phyloP scores from a whole-genome alignment of 305 asterid genomes.

The Solanum hybrid region DNA sequence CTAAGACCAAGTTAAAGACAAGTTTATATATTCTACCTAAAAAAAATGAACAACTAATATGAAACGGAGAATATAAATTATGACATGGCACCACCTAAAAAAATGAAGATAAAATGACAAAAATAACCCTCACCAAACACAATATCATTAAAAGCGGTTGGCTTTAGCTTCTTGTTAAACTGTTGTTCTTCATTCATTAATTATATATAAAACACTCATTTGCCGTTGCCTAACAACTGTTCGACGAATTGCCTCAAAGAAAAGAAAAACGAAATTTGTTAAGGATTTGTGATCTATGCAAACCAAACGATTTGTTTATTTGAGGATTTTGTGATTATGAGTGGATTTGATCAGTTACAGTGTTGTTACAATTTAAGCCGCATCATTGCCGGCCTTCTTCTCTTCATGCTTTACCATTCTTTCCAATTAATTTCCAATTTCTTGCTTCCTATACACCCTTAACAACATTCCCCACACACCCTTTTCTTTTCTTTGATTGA shows the following conservation, averaged over 20 bases:
- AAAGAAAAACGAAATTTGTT: neutral
- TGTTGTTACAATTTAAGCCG: constrained; percentile 60
- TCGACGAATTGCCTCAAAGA: neutral
- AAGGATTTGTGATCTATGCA: constrained; percentile 40
- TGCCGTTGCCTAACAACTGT: neutral
- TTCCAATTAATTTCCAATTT: constrained; percentile 31
- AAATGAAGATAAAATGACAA: neutral
- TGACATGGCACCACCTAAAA: neutral
- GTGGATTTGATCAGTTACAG: constrained; percentile 58
- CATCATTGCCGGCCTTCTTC: constrained; percentile 67
- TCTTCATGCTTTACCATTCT: constrained; percentile 14
- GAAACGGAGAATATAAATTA: neutral
- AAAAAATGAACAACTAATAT: neutral
- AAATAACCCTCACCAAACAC: neutral
- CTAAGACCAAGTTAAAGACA: too few species aligned
- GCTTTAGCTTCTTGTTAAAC: neutral
- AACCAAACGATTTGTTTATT: constrained; percentile 18
- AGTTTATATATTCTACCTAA: neutral
- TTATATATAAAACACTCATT: neutral
- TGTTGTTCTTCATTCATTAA: neutral
- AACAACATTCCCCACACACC: neutral
- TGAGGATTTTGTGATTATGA: constrained; percentile 31
- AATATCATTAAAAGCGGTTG: neutral
- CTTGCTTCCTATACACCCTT: constrained; percentile 63
- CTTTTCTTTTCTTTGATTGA: neutral